Evolutionary conservation across 106 monocot species (phyloP).

Genomic region (Dioscorea alata): DNA sequence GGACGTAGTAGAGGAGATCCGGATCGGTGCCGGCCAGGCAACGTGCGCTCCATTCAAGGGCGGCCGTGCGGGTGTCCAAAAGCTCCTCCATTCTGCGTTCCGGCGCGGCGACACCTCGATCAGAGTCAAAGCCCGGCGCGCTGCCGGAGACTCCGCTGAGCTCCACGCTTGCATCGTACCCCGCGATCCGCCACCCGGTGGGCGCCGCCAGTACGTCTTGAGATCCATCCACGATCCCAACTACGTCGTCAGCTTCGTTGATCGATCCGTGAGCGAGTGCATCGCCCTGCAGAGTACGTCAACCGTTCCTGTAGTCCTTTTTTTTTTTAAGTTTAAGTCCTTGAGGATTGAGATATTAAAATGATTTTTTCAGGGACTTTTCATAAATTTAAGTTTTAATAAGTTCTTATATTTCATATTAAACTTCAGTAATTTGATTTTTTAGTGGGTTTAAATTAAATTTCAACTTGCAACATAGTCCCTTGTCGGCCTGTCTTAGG

Average conservation of each 20-base stretch:
- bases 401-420: neutral
- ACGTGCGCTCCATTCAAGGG: constrained; percentile 59
- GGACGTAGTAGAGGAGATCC: constrained; percentile 78
- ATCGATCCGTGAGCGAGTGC: constrained; percentile 69
- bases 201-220: constrained; percentile 45
- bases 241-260: constrained; percentile 71
- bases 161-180: constrained; percentile 76
- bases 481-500: too few species aligned
- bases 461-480: too few species aligned
- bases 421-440: neutral
- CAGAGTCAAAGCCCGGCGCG: constrained; percentile 37
- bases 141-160: constrained; percentile 23
- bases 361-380: neutral
- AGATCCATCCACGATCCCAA: constrained; percentile 74
- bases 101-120: constrained; percentile 67
- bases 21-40: constrained; percentile 26
- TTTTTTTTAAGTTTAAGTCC: neutral
- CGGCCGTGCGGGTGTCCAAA: constrained; percentile 49
- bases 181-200: constrained; percentile 5
- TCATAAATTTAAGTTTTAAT: neutral
- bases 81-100: constrained; percentile 55
- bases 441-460: neutral
- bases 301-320: neutral
- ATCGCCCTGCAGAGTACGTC: constrained; percentile 48
- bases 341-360: too few species aligned